These are phyloP conservation scores for Rubus idaeus DNA, from an alignment of 306 rosid genomes.

Conservation along the genomic window DNA sequence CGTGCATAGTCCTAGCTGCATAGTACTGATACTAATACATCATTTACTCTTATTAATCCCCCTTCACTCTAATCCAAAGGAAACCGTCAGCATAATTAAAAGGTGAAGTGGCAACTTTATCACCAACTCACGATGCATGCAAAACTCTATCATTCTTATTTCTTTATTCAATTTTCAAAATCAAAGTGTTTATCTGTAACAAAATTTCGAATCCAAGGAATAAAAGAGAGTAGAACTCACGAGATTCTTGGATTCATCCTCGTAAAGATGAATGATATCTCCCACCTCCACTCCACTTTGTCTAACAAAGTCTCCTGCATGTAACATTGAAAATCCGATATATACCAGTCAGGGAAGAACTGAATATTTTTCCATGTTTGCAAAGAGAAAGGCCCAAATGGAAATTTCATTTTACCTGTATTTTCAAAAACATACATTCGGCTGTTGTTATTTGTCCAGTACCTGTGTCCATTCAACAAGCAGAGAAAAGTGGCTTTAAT, in stretches of 20 bases:
- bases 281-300: conserved; percentile 42
- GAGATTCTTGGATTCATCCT: conserved; percentile 49
- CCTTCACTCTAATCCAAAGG: background rate
- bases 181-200: background rate
- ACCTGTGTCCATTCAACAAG: conserved; percentile 37
- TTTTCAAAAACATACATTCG: conserved; percentile 69
- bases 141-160: background rate
- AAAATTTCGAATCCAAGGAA: conserved; percentile 2
- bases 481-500: background rate
- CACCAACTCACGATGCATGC: background rate
- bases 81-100: background rate
- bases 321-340: conserved; percentile 20
- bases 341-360: background rate
- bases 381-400: background rate
- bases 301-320: conserved; percentile 55
- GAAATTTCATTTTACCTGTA: conserved; percentile 37
- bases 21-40: background rate
- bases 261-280: conserved; percentile 51
- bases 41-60: background rate
- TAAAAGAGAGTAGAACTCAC: conserved; percentile 44
- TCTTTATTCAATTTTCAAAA: conserved; percentile 3
- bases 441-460: conserved; percentile 58
- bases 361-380: background rate
- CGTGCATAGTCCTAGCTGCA: conserved; percentile 15
- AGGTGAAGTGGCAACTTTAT: conserved; percentile 7